Conservation (phyloP, 208 protist species). For the Acanthamoeba triangularis region DNA sequence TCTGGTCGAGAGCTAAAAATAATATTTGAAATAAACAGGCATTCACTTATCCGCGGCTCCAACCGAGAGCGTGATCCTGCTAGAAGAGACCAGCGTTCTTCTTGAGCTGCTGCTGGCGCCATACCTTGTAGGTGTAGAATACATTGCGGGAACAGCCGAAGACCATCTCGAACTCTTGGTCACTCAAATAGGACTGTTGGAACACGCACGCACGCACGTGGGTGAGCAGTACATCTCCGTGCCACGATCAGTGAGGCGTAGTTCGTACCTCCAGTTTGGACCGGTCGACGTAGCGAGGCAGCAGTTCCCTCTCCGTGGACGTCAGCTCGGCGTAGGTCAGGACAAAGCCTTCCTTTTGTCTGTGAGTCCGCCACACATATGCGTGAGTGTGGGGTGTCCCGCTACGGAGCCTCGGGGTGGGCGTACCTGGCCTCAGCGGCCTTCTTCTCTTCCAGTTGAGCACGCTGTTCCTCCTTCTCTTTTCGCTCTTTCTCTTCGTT, state of each 20-base stretch:
- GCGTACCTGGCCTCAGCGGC: not conserved
- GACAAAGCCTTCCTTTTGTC: constrained; percentile 11
- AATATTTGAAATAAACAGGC: too few relatives aligned
- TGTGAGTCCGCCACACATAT: not conserved
- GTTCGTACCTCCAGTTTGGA: constrained; percentile 7
- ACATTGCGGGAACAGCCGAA: not conserved
- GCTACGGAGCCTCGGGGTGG: not conserved
- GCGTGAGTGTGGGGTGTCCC: not conserved
- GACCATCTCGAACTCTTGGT: not conserved
- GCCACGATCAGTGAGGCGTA: not conserved
- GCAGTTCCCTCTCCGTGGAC: not conserved
- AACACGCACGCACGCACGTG: too few relatives aligned
- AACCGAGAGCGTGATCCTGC: too few relatives aligned
- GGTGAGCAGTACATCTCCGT: too few relatives aligned
- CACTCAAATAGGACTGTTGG: constrained; percentile 33
- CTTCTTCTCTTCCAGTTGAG: not conserved
- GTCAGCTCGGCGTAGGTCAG: not conserved
- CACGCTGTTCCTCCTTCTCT: not conserved
- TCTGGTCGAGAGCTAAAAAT: too few relatives aligned
- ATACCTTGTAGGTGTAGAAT: constrained; percentile 21
- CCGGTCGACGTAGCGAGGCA: constrained; percentile 31
- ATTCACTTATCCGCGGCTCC: too few relatives aligned
- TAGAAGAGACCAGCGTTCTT: not conserved
- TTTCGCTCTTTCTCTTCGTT: not conserved
- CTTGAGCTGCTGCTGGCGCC: constrained; percentile 26